Percentiles rank a stretch among this genome's conserved stretches.
phyloP scores from a whole-genome alignment of 108 stramenopile genomes.

The Licmophora abbreviata region DNA sequence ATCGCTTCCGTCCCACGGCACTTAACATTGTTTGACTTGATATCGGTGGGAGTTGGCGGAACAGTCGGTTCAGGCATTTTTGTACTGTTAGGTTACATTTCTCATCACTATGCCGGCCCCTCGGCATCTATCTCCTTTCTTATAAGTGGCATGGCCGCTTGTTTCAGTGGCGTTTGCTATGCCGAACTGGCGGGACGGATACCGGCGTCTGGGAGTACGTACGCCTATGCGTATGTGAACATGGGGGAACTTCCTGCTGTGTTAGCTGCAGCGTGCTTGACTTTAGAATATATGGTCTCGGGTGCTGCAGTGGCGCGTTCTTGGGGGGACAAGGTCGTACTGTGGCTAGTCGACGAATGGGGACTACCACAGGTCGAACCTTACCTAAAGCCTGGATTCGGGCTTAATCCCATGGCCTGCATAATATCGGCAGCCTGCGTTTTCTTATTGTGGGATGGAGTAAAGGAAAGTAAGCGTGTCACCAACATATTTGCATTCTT shows the following conservation, averaged over 20 bases:
- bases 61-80: slow-evolving; percentile 88
- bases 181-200: slow-evolving; percentile 81
- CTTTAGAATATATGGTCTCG: slow-evolving; percentile 75
- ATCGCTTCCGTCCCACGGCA: slow-evolving; percentile 20
- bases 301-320: slow-evolving; percentile 83
- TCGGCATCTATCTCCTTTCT: slow-evolving; percentile 62
- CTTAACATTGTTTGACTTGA: slow-evolving; percentile 68
- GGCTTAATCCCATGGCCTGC: slow-evolving; percentile 54
- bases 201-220: slow-evolving; percentile 71
- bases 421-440: slow-evolving; percentile 44
- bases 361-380: not conserved
- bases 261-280: slow-evolving; percentile 68
- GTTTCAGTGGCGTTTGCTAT: slow-evolving; percentile 65
- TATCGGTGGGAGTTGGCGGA: slow-evolving; percentile 79
- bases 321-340: slow-evolving; percentile 89
- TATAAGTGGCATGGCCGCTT: slow-evolving; percentile 62
- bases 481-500: slow-evolving; percentile 75
- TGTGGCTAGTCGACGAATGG: slow-evolving; percentile 43
- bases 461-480: slow-evolving; percentile 66
- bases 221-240: slow-evolving; percentile 64
- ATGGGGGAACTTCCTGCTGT: slow-evolving; percentile 85
- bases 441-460: slow-evolving; percentile 52
- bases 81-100: slow-evolving; percentile 82
- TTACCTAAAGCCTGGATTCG: slow-evolving; percentile 28
- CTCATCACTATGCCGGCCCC: slow-evolving; percentile 81